Conservation (phyloP, 345 rosid genomes). For the Bruguiera parviflora region DNA sequence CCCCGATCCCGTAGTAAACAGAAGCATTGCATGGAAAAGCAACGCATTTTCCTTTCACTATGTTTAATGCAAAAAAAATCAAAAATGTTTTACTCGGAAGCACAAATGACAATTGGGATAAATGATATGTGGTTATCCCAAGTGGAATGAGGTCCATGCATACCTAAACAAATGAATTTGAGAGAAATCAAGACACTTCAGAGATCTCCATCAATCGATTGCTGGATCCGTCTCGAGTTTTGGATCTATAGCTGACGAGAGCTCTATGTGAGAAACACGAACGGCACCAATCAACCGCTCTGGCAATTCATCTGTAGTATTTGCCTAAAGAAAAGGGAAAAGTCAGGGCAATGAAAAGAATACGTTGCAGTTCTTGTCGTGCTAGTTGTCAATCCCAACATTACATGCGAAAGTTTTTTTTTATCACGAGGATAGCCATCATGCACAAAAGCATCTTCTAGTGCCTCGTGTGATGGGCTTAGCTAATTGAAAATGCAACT, state of each 20-base stretch:
- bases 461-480: too few species aligned
- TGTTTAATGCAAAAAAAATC: constrained; percentile 9
- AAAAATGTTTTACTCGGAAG: neutral
- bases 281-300: constrained; percentile 90
- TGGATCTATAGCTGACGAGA: constrained; percentile 87
- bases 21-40: too few species aligned
- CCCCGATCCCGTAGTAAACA: too few species aligned
- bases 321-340: constrained; percentile 47
- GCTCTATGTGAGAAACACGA: constrained; percentile 86
- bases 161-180: constrained; percentile 18
- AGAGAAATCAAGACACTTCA: constrained; percentile 4
- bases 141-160: constrained; percentile 3
- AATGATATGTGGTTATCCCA: neutral
- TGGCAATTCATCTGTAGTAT: constrained; percentile 77
- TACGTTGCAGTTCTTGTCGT: too few species aligned
- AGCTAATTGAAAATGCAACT: too few species aligned
- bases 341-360: neutral
- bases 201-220: constrained; percentile 4
- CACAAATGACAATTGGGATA: constrained; percentile 8
- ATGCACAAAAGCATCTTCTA: too few species aligned
- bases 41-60: constrained; percentile 3
- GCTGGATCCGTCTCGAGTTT: constrained; percentile 44
- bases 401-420: too few species aligned
- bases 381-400: too few species aligned
- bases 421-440: too few species aligned